These are phyloP conservation scores for Xylaria digitata DNA, from an alignment of 2,329 filamentous ascomycete species.

Conservation along the genomic window DNA sequence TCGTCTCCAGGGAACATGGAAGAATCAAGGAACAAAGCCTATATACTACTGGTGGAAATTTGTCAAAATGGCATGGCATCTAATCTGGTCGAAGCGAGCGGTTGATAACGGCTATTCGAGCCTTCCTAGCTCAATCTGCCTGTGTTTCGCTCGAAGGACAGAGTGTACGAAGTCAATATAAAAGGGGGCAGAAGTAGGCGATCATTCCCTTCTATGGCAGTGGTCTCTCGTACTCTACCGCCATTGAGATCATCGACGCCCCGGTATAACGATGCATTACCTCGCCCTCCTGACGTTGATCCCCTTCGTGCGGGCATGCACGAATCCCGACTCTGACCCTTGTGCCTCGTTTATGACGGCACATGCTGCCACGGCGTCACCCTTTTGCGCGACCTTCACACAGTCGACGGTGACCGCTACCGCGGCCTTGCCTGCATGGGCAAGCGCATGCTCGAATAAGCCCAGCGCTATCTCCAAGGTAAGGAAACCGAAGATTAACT, in stretches of 20 bases:
- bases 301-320: constrained; percentile 44
- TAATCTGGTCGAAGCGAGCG: not conserved
- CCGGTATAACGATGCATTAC: constrained; percentile 25
- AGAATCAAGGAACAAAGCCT: not conserved
- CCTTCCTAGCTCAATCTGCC: not conserved
- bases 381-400: constrained; percentile 52
- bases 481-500: not conserved
- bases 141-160: not conserved
- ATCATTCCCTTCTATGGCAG: constrained; percentile 14
- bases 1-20: not conserved
- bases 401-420: constrained; percentile 46
- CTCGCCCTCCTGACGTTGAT: constrained; percentile 32
- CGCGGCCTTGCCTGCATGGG: constrained; percentile 42
- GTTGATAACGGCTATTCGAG: not conserved
- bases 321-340: constrained; percentile 44
- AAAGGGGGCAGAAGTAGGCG: not conserved
- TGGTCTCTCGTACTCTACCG: constrained; percentile 11
- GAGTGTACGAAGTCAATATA: constrained; percentile 17
- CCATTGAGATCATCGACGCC: not conserved
- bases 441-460: constrained; percentile 45
- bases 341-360: constrained; percentile 52
- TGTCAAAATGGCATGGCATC: not conserved
- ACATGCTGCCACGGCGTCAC: constrained; percentile 48
- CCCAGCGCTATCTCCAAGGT: constrained; percentile 47
- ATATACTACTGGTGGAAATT: constrained; percentile 34